Conservation (phyloP, 169 alveolate genomes). For the Perkinsus chesapeaki region DNA sequence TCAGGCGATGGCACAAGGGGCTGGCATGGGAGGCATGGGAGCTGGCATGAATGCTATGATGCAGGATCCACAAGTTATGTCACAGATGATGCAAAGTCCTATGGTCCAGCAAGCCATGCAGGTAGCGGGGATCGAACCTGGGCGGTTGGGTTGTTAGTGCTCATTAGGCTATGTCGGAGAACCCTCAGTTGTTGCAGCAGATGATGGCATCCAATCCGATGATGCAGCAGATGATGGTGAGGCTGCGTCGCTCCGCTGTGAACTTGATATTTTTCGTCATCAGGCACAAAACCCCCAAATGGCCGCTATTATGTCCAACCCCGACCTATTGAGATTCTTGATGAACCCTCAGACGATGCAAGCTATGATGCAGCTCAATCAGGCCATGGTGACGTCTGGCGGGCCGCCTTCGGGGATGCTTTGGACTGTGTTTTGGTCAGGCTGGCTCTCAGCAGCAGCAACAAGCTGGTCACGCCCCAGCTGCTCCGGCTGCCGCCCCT, state of each 20-base stretch:
- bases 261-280: background rate
- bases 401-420: background rate
- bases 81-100: slow-evolving; percentile 58
- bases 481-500: background rate
- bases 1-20: slow-evolving; percentile 14
- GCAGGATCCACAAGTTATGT: slow-evolving; percentile 28
- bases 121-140: background rate
- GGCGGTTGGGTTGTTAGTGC: background rate
- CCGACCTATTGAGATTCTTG: slow-evolving; percentile 21
- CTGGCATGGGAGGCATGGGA: slow-evolving; percentile 6
- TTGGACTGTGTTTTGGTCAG: background rate
- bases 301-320: slow-evolving; percentile 23
- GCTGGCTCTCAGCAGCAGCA: background rate
- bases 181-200: slow-evolving; percentile 40
- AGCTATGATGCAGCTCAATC: slow-evolving; percentile 22
- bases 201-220: slow-evolving; percentile 73
- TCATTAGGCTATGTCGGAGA: slow-evolving; percentile 1
- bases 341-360: slow-evolving; percentile 48
- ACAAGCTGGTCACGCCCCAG: background rate
- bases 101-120: slow-evolving; percentile 58
- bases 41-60: slow-evolving; percentile 20
- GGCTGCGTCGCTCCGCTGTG: background rate
- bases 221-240: slow-evolving; percentile 53
- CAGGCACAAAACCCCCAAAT: slow-evolving; percentile 20
- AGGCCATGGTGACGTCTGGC: slow-evolving; percentile 1